Evolutionary conservation across 768 basidiomycete species (phyloP).

Genomic region (Chlorophyllum brunneum): DNA sequence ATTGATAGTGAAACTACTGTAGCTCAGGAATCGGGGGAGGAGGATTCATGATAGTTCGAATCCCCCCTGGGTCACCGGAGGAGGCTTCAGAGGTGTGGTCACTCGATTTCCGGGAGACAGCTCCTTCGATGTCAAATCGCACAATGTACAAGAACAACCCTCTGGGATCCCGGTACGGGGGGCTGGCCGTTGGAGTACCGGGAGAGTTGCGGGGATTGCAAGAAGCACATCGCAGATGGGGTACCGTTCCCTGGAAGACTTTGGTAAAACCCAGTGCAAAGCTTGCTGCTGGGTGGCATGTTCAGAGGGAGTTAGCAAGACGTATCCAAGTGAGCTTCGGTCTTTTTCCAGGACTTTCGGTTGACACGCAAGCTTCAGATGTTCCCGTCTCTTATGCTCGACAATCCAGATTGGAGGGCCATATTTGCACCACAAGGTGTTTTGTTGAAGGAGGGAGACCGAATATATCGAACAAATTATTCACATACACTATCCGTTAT

Average conservation of each 20-base stretch:
- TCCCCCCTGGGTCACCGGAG: conserved; percentile 48
- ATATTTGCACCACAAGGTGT: conserved; percentile 79
- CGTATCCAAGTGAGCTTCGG: conserved; percentile 41
- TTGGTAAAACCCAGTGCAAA: conserved; percentile 73
- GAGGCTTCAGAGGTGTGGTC: conserved; percentile 57
- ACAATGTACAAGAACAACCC: conserved; percentile 73
- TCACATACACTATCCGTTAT: conserved; percentile 73
- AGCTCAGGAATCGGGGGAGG: conserved; percentile 87
- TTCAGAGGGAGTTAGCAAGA: conserved; percentile 71
- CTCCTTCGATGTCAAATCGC: conserved; percentile 64
- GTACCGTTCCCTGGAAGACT: conserved; percentile 70
- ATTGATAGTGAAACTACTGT: no score
- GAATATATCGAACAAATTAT: conserved; percentile 67
- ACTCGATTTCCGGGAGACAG: conserved; percentile 88
- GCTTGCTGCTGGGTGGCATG: conserved; percentile 77
- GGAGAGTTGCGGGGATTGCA: conserved; percentile 87
- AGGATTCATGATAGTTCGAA: conserved; percentile 80
- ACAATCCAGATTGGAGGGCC: conserved; percentile 69
- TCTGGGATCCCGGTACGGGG: conserved; percentile 59
- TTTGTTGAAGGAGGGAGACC: conserved; percentile 71
- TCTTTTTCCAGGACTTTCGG: background rate
- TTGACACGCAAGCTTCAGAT: conserved; percentile 14
- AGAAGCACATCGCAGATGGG: conserved; percentile 82
- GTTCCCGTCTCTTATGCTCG: conserved; percentile 56
- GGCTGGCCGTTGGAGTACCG: conserved; percentile 85